Evolutionary conservation across 176 grass and related monocot species (phyloP), one percentile per base, ranked within the genome.

Genomic region (Calamus simplicifolius): DNA sequence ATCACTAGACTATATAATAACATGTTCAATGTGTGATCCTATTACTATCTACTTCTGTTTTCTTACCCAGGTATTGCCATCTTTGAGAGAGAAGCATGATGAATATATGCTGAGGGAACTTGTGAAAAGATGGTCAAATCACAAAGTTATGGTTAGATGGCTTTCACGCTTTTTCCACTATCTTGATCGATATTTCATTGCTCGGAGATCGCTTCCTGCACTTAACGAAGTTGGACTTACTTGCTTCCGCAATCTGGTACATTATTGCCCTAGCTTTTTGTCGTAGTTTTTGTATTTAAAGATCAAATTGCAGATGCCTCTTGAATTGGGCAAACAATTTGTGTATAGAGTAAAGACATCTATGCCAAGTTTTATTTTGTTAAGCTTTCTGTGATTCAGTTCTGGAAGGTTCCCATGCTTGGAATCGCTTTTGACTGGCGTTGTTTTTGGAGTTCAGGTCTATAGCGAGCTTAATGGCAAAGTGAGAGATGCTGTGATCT

Each of bases 61-160:
- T 63, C 26, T 75, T 38, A 28, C 59, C 50, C 27, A 97, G 93
- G 88, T 92, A 15, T 75, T 98, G 56, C 94, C 88, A 55, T 87
- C 94, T 5, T 69, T 98, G 78, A 85, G 85, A 80, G 84, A 85
- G 60, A 92, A 98, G 54, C 88, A 98, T 29, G 78, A 92, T 6
- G 88, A 83, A 49, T 98, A 80, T 69, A 98, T 93, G 88, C 21
- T 98, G 38, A 92, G 79, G 58, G 88, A 98, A 60, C 71, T 98
- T 52, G 80, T 88, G 14, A 79, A 71, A 53, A 89, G 88, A 77
- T 98, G 88, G 94, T 69, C 59, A 49, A 98, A 93, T 80, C 94
- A 98, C 74, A 93, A 89, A 82, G 67, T 93, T 48, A 98, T 98
- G 88, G 84, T 85, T 69, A 77, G 84, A 50, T 93, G 94, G 87